phyloP scores from a whole-genome alignment of 495 filamentous ascomycete genomes.

The Tuber indicum region DNA sequence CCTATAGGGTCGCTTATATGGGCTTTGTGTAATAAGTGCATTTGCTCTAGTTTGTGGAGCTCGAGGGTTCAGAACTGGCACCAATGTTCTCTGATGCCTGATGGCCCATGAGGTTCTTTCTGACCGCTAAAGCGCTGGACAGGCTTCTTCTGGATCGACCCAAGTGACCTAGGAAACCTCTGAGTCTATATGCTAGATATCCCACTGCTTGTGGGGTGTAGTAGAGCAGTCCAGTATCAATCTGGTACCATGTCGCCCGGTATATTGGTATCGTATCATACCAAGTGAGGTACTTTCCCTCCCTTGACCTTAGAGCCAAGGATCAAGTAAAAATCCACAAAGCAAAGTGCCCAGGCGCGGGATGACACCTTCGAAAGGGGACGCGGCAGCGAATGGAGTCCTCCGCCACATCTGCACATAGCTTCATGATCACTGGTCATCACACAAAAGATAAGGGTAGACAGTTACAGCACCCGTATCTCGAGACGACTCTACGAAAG shows the following conservation, averaged over 20 bases:
- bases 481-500: background rate
- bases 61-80: background rate
- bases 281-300: background rate
- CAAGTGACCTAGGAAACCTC: background rate
- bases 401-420: background rate
- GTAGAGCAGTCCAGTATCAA: background rate
- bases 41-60: background rate
- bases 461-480: conserved; percentile 5
- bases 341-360: background rate
- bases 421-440: background rate
- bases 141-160: background rate
- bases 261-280: background rate
- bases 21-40: background rate
- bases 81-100: background rate
- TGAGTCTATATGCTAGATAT: background rate
- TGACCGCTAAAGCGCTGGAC: background rate
- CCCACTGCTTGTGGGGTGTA: background rate
- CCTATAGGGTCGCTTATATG: background rate
- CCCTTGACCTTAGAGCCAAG: background rate
- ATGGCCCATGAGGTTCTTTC: background rate
- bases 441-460: background rate
- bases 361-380: background rate
- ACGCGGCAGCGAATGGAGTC: background rate
- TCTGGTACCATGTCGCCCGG: background rate
- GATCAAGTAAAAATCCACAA: background rate